Base-by-base conservation (phyloP, 371 early-diverging fungal genomes). In the Mucor lusitanicus region DNA sequence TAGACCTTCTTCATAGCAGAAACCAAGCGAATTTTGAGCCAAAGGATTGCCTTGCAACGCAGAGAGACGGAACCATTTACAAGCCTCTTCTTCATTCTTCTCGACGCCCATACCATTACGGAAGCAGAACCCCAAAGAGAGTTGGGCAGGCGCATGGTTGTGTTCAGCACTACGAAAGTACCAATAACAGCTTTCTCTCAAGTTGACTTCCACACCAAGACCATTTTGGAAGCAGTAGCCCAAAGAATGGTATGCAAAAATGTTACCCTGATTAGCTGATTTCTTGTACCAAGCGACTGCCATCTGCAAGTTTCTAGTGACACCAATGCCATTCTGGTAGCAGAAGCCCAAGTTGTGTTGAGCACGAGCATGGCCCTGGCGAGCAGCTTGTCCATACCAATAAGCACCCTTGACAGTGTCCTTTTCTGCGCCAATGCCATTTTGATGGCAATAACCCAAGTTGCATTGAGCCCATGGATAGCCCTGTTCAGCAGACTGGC, bases 151-250 rank as follows among this genome's bases (percentile, higher is more conserved):
- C 53, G 89, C 85, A 76, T 91, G 81, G 11, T 90, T 80, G 50
- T 88, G 85, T 7, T 89, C 90, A 9, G 92, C 89, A 15, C 85
- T 81, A 35, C 75, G 59, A 57, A 85, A 86, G 71, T 94, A 96
- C 92, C 92, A 95, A 42, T 82, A 71, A 13, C 94, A 85, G 3
- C 95, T 94, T 70, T 86, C 73, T 13, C 76, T 59, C 7, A 87
- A 63, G 72, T 92, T 80, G 12, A 81, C 68, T 37, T 33, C 46
- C 75, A 93, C 89, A 12, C 95, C 95, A 46, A 92, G 84, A 17
- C 95, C 97, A 69, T 96, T 93, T 59, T 93, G 94, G 71, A 90
- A 95, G 72, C 97, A 96, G 69, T 91, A 95, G 7, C 95, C 98
- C 35, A 96, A 84, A 3, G 92, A 92, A 59, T 94, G 93, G 59